Conservation (phyloP, 495 filamentous ascomycete species). For the Pseudomonodictys pantanalensis region DNA sequence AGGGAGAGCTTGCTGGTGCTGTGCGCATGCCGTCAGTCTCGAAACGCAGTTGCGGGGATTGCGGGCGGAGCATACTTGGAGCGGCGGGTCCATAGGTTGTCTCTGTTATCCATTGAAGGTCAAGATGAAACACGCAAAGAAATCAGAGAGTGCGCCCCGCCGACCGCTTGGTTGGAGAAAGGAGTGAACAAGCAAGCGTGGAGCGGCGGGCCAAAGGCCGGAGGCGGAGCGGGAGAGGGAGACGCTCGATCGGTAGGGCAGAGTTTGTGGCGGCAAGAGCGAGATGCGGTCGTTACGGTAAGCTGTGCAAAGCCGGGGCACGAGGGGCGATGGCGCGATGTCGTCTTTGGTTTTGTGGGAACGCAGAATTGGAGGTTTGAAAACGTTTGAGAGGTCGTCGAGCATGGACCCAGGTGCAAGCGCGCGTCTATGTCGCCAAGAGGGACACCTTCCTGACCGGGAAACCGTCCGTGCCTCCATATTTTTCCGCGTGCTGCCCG, state of each 20-base stretch:
- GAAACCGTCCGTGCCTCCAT: too few relatives aligned
- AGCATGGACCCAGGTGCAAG: not conserved
- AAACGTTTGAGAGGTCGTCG: conserved; percentile 2
- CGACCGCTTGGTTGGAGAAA: conserved; percentile 32
- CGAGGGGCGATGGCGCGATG: too few relatives aligned
- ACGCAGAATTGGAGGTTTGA: not conserved
- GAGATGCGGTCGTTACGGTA: too few relatives aligned
- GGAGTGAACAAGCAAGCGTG: conserved; percentile 34
- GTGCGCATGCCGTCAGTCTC: conserved; percentile 24
- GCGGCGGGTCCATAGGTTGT: conserved; percentile 84
- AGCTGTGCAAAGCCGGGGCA: too few relatives aligned
- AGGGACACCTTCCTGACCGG: too few relatives aligned
- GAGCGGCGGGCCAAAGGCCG: conserved; percentile 26
- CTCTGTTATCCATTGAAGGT: conserved; percentile 51
- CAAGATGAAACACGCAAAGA: not conserved
- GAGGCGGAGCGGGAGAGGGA: not conserved
- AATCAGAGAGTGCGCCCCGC: not conserved
- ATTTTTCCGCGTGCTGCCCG: too few relatives aligned
- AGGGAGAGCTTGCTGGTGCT: conserved; percentile 88
- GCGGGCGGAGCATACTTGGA: conserved; percentile 65
- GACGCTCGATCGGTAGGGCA: not conserved
- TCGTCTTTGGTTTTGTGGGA: not conserved
- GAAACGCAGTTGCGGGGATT: conserved; percentile 4
- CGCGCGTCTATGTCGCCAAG: too few relatives aligned
- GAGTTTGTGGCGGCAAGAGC: not conserved